Conservation (phyloP, 2,329 filamentous ascomycete genomes). For the Pyricularia grisea region DNA sequence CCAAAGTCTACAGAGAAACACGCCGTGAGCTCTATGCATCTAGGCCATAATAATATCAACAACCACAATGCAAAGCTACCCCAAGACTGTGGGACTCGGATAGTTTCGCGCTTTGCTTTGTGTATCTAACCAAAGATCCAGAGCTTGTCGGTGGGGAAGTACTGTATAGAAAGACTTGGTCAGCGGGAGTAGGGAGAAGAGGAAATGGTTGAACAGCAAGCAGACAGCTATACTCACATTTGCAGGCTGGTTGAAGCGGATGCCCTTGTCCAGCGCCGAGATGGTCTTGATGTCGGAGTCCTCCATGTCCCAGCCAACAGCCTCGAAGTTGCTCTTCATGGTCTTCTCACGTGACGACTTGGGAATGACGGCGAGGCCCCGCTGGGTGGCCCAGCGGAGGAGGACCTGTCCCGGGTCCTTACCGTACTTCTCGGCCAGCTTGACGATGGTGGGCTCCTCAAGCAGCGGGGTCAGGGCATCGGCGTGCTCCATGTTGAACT, state of each 20-base stretch:
- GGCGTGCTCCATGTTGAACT: conserved; percentile 64
- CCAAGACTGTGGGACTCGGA: neutral
- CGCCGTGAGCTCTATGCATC: neutral
- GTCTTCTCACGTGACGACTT: conserved; percentile 46
- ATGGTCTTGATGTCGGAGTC: conserved; percentile 48
- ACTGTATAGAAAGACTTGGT: conserved; percentile 23
- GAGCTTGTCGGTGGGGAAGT: conserved; percentile 46
- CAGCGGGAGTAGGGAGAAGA: neutral
- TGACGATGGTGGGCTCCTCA: conserved; percentile 53
- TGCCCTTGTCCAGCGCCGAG: conserved; percentile 37
- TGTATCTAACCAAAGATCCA: conserved; percentile 44
- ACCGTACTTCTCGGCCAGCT: conserved; percentile 57
- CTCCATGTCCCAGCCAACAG: conserved; percentile 43
- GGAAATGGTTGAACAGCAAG: neutral
- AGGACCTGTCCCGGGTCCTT: conserved; percentile 74
- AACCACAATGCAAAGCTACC: neutral
- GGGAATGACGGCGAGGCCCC: conserved; percentile 70
- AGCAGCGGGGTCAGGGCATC: conserved; percentile 59
- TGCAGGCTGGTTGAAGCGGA: conserved; percentile 52
- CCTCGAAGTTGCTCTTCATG: conserved; percentile 46
- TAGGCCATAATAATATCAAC: neutral
- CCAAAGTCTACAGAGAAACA: neutral
- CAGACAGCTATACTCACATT: conserved; percentile 9
- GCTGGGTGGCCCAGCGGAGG: conserved; percentile 80
- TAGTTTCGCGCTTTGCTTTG: neutral